Evolutionary conservation across 1,284 basidiomycete species (phyloP), one percentile per base, ranked within the genome.

Genomic region (Omphalotus olearius): DNA sequence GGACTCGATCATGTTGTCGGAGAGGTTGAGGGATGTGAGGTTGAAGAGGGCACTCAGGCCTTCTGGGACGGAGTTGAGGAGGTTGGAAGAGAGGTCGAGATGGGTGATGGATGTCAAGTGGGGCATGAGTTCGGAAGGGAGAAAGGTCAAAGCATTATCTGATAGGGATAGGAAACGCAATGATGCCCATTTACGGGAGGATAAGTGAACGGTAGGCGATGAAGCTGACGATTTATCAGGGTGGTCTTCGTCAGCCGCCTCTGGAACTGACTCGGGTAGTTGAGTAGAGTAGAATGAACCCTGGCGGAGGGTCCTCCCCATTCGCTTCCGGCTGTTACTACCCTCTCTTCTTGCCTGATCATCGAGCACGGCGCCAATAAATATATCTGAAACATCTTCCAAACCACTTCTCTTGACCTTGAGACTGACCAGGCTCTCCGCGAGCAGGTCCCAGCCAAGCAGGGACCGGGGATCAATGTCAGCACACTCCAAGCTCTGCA

Each of bases 1-100:
- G 5, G 94, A 95, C 62, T 96, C 93, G 59, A 99, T 94, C 80
- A 98, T 89, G 72, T 99, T 98, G 69, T 94, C 88, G 14, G 89
- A 79, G 16, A 99, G 80, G 69, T 97, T 96, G 61, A 99, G 85
- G 28, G 88, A 91, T 41, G 81, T 70, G 44, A 98, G 88, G 55
- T 83, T 87, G 61, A 85, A 82, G 6, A 98, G 79, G 0, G 74
- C 64, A 4, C 83, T 79, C 16, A 98, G 78, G 11, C 87, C 84
- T 2, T 86, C 71, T 0, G 93, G 93, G 23, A 98, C 79, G 13
- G 88, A 87, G 28, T 93, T 83, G 40, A 99, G 82, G 7, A 98
- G 82, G 61, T 95, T 95, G 49, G 88, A 88, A 20, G 92, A 94
- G 23, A 95, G 77, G 66, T 95, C 93, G 56, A 97, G 85, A 64